phyloP scores from a whole-genome alignment of 208 protist species.

The Leishmania turanica region DNA sequence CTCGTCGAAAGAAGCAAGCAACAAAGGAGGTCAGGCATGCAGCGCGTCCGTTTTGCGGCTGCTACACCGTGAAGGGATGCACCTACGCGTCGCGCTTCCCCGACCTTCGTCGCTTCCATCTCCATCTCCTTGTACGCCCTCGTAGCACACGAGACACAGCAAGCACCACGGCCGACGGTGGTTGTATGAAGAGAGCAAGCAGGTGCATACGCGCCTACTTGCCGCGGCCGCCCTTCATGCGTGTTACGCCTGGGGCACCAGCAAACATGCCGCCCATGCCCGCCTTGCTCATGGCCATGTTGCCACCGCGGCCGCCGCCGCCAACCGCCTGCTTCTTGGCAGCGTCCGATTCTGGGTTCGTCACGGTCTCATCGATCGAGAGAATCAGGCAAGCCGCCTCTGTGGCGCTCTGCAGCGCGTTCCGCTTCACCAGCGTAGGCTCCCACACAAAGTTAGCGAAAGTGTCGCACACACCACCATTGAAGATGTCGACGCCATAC shows the following conservation, averaged over 20 bases:
- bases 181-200: no score
- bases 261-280: slow-evolving; percentile 94
- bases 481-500: slow-evolving; percentile 99
- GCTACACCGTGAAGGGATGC: not conserved
- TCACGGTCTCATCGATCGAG: slow-evolving; percentile 99
- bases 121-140: not conserved
- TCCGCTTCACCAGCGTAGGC: slow-evolving; percentile 98
- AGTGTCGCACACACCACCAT: slow-evolving; percentile 98
- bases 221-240: slow-evolving; percentile 83
- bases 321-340: slow-evolving; percentile 87
- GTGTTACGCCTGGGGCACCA: slow-evolving; percentile 83
- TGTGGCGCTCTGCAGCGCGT: slow-evolving; percentile 98
- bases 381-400: slow-evolving; percentile 99
- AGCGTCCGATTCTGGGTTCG: slow-evolving; percentile 92
- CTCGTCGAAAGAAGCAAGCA: not conserved
- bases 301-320: slow-evolving; percentile 56
- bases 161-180: not conserved
- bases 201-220: slow-evolving; percentile 44
- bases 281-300: slow-evolving; percentile 88
- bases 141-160: not conserved
- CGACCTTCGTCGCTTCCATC: not conserved
- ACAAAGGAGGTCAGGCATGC: not conserved
- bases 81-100: not conserved
- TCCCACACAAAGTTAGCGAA: slow-evolving; percentile 99
- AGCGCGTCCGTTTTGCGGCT: not conserved